Evolutionary conservation across 352 stramenopile species (phyloP).

Genomic region (Phytopythium montanum): DNA sequence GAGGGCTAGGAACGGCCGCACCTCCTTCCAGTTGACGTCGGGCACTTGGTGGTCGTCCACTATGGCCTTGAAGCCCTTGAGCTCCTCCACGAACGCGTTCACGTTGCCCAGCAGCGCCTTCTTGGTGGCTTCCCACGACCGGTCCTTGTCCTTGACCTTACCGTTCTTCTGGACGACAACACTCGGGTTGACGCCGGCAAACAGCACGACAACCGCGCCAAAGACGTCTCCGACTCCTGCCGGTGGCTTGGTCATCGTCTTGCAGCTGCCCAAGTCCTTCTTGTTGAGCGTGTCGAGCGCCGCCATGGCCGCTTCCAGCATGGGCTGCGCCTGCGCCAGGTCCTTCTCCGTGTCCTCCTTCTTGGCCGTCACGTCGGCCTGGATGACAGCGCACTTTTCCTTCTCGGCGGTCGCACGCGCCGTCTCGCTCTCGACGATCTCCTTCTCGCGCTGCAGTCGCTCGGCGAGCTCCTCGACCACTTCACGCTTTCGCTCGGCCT

Average conservation of each 20-base stretch:
- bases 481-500: constrained; percentile 91
- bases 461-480: constrained; percentile 92
- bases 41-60: constrained; percentile 67
- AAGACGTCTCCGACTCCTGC: constrained; percentile 87
- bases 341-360: constrained; percentile 82
- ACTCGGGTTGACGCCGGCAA: constrained; percentile 69
- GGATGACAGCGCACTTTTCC: constrained; percentile 90
- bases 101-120: constrained; percentile 92
- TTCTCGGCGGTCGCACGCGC: constrained; percentile 87
- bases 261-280: constrained; percentile 88
- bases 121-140: constrained; percentile 91
- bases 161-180: constrained; percentile 89
- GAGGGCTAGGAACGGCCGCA: constrained; percentile 71
- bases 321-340: constrained; percentile 66
- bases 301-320: constrained; percentile 86
- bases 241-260: constrained; percentile 91
- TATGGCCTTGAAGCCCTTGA: constrained; percentile 79
- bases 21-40: constrained; percentile 80
- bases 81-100: constrained; percentile 91
- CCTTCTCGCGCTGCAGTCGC: constrained; percentile 89
- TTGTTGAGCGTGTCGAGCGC: constrained; percentile 89
- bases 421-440: constrained; percentile 92
- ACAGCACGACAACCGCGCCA: constrained; percentile 68
- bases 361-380: constrained; percentile 89
- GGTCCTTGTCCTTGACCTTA: constrained; percentile 94